Base-by-base conservation (phyloP, 257 asterid species). In the Pogostemon cablin region DNA sequence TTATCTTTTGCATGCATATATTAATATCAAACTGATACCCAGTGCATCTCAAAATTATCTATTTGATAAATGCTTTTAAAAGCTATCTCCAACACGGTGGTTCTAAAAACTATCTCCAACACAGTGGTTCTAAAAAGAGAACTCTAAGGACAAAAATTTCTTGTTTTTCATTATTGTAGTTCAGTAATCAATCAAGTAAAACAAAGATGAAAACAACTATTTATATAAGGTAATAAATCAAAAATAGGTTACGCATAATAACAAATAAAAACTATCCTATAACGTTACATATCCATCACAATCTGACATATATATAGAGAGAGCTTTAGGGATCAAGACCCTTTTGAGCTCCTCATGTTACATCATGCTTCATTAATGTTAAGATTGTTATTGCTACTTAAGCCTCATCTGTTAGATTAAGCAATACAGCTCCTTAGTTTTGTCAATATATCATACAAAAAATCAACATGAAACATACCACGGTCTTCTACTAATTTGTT, bases 381-480 rank as follows among this genome's bases (percentile, higher is more conserved):
- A 6, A 43, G 2, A 43, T 43, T 43, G 48, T 43, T 32, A 37
- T 5, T 11, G 46, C n/a, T 41, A 11, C 10, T 62, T 40, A 15
- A 37, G 44, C 48, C 52, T 15, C 15, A 17, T 34, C 25, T 58
- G 49, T 58, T 34, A 46, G 9, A 15, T 47, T 6, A 46, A 64
- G 15, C 3, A 11, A 4, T 7, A 9, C 8, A 39, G 12, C n/a
- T 44, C 10, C 43, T 69, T 57, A 38, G 7, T 69, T 56, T 61
- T 41, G 6, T 55, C 7, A 4, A 6, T 25, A 55, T 20, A 58
- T 47, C 32, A 46, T 3, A 71, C 41, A 59, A 59, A 71, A 15
- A 35, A 5, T 49, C 38, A 41, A 63, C 49, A 63, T 32, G 58
- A 72, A 42, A 10, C 25, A 54, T 50, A 43, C 15, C 53, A 63